Evolutionary conservation across 2,329 filamentous ascomycete species (phyloP).

Genomic region (Hymenoscyphus linearis): DNA sequence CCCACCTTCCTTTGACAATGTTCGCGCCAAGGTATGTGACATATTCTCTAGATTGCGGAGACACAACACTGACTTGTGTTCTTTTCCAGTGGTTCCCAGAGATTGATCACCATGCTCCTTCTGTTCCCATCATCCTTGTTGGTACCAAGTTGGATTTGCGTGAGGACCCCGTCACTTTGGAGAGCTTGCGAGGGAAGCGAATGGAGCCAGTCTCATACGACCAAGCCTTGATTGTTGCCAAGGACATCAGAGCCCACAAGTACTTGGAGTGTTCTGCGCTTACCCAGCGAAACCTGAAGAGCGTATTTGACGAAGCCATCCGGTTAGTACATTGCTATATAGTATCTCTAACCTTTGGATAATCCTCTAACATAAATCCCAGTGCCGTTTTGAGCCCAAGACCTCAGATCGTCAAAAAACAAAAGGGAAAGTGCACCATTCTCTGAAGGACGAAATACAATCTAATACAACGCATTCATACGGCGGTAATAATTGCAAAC

Average conservation of each 20-base stretch:
- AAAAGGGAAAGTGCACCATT: constrained; percentile 64
- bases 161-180: constrained; percentile 78
- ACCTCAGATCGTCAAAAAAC: constrained; percentile 51
- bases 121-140: constrained; percentile 93
- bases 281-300: constrained; percentile 95
- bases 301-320: constrained; percentile 97
- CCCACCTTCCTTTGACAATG: constrained; percentile 97
- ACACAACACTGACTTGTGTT: constrained; percentile 9
- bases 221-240: constrained; percentile 80
- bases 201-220: constrained; percentile 98
- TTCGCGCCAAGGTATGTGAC: constrained; percentile 82
- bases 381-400: constrained; percentile 70
- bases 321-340: constrained; percentile 53
- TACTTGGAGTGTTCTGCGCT: constrained; percentile 97
- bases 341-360: neutral
- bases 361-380: constrained; percentile 19
- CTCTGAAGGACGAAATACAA: constrained; percentile 39
- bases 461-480: neutral
- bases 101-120: constrained; percentile 93
- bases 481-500: constrained; percentile 3
- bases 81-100: constrained; percentile 81
- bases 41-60: neutral
- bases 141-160: constrained; percentile 95
- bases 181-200: constrained; percentile 80
- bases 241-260: constrained; percentile 93